Conservation (phyloP, 2,329 filamentous ascomycete species). For the Epichloe sp. region DNA sequence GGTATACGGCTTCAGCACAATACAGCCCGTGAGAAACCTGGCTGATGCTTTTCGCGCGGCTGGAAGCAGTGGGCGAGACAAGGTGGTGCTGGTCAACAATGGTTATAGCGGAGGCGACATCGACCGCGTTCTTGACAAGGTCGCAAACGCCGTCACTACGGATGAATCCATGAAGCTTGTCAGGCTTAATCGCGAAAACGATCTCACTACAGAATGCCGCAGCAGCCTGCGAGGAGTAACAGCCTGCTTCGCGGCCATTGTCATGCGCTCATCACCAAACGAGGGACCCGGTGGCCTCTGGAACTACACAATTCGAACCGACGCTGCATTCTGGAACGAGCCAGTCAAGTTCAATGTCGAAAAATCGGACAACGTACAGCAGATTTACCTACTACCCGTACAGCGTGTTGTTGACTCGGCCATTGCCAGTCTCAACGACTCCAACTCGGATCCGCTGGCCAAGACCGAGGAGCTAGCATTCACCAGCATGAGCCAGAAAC, state of each 20-base stretch:
- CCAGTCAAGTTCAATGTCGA: conserved; percentile 50
- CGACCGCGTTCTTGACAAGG: conserved; percentile 50
- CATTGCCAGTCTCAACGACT: conserved; percentile 45
- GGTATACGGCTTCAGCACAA: conserved; percentile 55
- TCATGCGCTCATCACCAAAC: conserved; percentile 61
- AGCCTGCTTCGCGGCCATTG: conserved; percentile 58
- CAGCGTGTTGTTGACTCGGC: conserved; percentile 65
- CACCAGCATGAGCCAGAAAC: conserved; percentile 55
- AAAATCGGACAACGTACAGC: conserved; percentile 54
- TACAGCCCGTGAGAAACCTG: conserved; percentile 50
- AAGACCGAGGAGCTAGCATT: conserved; percentile 55
- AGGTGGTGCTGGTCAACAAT: conserved; percentile 68
- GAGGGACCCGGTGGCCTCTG: conserved; percentile 56
- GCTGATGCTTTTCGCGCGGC: conserved; percentile 47
- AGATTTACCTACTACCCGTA: conserved; percentile 67
- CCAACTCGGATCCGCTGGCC: conserved; percentile 24
- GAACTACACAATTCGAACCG: conserved; percentile 78
- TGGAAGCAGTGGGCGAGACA: conserved; percentile 44
- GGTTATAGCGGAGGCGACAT: conserved; percentile 58
- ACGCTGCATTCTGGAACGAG: conserved; percentile 48
- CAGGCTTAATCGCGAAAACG: conserved; percentile 39
- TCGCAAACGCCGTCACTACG: conserved; percentile 43
- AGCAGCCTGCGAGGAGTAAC: conserved; percentile 54
- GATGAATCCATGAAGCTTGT: conserved; percentile 40
- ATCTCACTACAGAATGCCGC: conserved; percentile 49